Conservation (phyloP, 108 stramenopile genomes). For the Nitzschia putrida region DNA sequence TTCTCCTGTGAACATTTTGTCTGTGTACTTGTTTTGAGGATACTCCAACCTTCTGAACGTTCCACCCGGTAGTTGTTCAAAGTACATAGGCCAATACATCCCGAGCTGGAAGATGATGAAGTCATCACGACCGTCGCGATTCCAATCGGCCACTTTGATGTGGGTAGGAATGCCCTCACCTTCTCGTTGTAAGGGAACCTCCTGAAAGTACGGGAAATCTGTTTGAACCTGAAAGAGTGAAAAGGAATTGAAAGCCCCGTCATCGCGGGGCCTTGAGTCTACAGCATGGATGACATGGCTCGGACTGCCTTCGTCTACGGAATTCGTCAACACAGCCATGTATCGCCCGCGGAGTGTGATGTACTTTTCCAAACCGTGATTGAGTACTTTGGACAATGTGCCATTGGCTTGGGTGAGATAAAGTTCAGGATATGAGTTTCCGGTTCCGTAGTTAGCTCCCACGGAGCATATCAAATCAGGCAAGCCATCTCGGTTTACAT, state of each 20-base stretch:
- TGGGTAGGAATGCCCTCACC: neutral
- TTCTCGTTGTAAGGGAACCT: neutral
- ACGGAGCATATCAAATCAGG: slow-evolving; percentile 1
- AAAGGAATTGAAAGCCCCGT: neutral
- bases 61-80: slow-evolving; percentile 3
- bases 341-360: neutral
- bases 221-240: neutral
- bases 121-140: slow-evolving; percentile 8
- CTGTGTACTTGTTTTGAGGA: neutral
- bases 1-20: neutral
- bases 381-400: neutral
- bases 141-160: slow-evolving; percentile 5
- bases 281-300: slow-evolving; percentile 1
- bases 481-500: slow-evolving; percentile 6
- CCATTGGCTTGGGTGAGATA: slow-evolving; percentile 1
- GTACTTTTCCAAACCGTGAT: neutral
- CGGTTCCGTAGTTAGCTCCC: slow-evolving; percentile 1
- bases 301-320: neutral
- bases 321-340: neutral
- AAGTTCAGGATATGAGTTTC: neutral
- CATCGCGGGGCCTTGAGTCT: neutral
- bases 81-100: slow-evolving; percentile 6
- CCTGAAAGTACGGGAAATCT: slow-evolving; percentile 1
- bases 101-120: no score
- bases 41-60: neutral